A percentile compares a stretch with the other conserved stretches of the same genome.
Evolutionary conservation across 352 stramenopile species (phyloP).

Genomic region (Blastocystis sp.): DNA sequence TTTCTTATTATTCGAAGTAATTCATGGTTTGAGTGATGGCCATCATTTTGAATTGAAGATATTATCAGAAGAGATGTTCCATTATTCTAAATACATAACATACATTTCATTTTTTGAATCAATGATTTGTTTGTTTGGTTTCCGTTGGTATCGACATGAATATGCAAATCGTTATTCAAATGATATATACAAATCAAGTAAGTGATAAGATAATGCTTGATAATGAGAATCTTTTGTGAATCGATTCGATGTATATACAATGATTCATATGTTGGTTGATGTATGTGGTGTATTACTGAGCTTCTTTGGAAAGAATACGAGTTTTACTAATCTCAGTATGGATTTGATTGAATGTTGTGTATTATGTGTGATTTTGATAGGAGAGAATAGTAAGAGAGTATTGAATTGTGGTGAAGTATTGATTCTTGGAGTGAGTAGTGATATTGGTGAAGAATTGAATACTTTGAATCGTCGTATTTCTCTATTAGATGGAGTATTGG

Average conservation of each 20-base stretch:
- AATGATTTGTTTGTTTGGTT: conserved; percentile 42
- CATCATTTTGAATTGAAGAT: background rate
- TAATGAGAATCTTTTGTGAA: background rate
- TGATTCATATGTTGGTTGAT: too few species aligned
- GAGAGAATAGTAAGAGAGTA: background rate
- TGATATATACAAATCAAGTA: conserved; percentile 14
- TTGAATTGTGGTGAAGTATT: background rate
- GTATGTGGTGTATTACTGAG: too few species aligned
- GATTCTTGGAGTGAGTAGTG: background rate
- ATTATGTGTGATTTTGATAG: conserved; percentile 14
- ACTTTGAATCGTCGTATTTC: conserved; percentile 9
- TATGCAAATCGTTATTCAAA: background rate
- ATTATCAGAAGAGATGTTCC: background rate
- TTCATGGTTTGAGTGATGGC: conserved; percentile 18
- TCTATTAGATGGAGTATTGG: conserved; percentile 21
- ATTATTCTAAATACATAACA: background rate
- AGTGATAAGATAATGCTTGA: background rate
- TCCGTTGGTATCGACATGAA: conserved; percentile 13
- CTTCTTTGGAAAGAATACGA: too few species aligned
- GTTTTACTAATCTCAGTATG: too few species aligned
- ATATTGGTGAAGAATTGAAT: background rate
- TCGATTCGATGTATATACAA: too few species aligned
- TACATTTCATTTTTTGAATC: conserved; percentile 5
- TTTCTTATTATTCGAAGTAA: conserved; percentile 20
- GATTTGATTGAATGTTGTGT: conserved; percentile 2